Evolutionary conservation across 2,329 filamentous ascomycete genomes (phyloP), one percentile per base, ranked within the genome.

Genomic region (Pseudovirgaria hyperparasitica): DNA sequence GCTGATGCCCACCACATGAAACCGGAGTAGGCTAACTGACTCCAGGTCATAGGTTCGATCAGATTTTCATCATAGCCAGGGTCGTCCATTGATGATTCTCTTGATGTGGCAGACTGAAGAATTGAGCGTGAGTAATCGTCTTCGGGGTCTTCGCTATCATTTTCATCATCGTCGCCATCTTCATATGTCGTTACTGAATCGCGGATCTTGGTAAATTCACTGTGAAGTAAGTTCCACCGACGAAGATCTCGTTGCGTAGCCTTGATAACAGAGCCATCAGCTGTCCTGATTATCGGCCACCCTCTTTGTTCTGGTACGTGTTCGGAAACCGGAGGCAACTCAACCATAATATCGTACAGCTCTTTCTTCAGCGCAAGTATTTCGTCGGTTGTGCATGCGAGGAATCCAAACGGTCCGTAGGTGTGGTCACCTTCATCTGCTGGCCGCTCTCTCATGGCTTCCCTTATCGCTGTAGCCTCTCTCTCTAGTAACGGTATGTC

Each of bases 361-460:
- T 79, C 70, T 26, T 76, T 71, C 58, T 96, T 96, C 54, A 82
- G 79, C 24, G 73, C 75, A 9, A 98, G 67, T 32, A 98, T 90
- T 45, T 81, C 87, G 56, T 98, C 90, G 2, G 87, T 96, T 3
- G 87, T 94, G 53, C 86, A 94, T 9, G 87, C 90, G 32, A 93
- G 76, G 85, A 86, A 98, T 20, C 85, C 81, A 6, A 14, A 56
- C 4, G 32, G 28, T 7, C 32, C 20, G 17, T 37, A 48, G 22
- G 71, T 64, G 14, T 63, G 65, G 19, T 56, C 52, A 10, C 54
- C 45, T 8, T 52, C 48, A 22, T 48, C 48, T 23, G 52, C 32
- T 30, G 41, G 45, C 24, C 44, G 30, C 1, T 32, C 34, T 16
- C 37, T 46, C 33, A 36, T 52, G 23, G 19, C 46, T 36, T 44